A percentile compares a stretch with the other conserved stretches of the same genome.
Evolutionary conservation across 306 rosid species (phyloP).

Genomic region (Vachellia collinsii): DNA sequence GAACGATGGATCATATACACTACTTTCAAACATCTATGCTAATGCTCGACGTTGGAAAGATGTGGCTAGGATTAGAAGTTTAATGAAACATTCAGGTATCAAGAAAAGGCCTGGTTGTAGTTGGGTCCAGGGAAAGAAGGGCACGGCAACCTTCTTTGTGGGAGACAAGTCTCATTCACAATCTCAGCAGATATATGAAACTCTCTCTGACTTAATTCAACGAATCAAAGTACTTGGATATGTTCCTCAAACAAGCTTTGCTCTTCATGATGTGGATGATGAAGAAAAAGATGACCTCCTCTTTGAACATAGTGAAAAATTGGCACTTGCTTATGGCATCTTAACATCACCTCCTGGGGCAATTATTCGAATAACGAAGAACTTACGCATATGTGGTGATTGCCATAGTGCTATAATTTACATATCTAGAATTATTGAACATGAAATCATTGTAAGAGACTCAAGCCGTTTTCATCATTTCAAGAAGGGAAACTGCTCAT

Average conservation of each 20-base stretch:
- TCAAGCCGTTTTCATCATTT: constrained; percentile 94
- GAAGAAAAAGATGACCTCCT: constrained; percentile 86
- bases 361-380: constrained; percentile 74
- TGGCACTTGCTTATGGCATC: constrained; percentile 89
- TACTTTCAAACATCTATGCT: constrained; percentile 88
- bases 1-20: constrained; percentile 80
- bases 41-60: no score
- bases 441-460: constrained; percentile 83
- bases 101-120: no score
- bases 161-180: constrained; percentile 77
- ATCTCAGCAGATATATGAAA: constrained; percentile 61
- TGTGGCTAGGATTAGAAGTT: no score
- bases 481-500: constrained; percentile 77
- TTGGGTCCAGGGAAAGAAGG: no score
- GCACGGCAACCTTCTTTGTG: constrained; percentile 66
- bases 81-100: no score
- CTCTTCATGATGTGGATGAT: constrained; percentile 88
- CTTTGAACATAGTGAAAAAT: constrained; percentile 84
- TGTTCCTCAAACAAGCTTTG: constrained; percentile 79
- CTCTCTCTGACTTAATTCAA: constrained; percentile 60
- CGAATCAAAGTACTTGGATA: constrained; percentile 77
- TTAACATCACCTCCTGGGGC: constrained; percentile 51
- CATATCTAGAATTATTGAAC: constrained; percentile 73
- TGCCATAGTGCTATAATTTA: constrained; percentile 69
- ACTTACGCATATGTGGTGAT: constrained; percentile 71